Conservation (phyloP, 1,284 basidiomycete species). For the Puccinia polysora region DNA sequence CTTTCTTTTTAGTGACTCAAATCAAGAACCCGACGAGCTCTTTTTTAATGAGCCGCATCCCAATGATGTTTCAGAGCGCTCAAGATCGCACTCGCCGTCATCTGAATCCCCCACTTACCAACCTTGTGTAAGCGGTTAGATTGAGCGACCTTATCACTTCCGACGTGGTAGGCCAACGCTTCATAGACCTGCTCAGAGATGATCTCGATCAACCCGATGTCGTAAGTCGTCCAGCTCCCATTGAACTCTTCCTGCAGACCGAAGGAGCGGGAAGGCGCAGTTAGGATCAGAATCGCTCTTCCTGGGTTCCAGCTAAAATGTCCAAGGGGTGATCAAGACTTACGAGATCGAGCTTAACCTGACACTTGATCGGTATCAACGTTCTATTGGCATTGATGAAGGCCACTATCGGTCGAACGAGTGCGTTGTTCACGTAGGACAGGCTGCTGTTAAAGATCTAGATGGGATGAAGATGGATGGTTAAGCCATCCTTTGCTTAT, state of each 20-base stretch:
- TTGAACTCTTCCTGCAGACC: slow-evolving; percentile 63
- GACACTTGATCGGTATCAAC: slow-evolving; percentile 81
- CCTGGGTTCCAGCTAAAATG: no score
- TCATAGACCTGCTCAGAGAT: slow-evolving; percentile 75
- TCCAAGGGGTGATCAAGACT: no score
- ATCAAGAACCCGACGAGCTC: no score
- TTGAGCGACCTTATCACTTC: slow-evolving; percentile 62
- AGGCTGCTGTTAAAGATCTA: slow-evolving; percentile 74
- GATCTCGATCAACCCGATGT: slow-evolving; percentile 68
- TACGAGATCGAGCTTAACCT: slow-evolving; percentile 68
- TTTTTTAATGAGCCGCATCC: slow-evolving; percentile 38
- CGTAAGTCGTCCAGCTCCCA: slow-evolving; percentile 69
- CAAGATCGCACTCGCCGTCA: slow-evolving; percentile 65
- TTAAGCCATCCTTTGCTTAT: background rate
- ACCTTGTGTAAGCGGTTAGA: slow-evolving; percentile 83
- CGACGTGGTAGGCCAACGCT: slow-evolving; percentile 85
- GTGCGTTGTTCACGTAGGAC: slow-evolving; percentile 87
- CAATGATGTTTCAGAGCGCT: slow-evolving; percentile 57
- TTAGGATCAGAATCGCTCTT: no score
- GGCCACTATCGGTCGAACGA: slow-evolving; percentile 92
- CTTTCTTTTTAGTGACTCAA: no score
- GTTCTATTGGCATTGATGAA: slow-evolving; percentile 98
- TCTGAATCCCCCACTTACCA: slow-evolving; percentile 72
- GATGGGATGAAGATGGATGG: slow-evolving; percentile 56
- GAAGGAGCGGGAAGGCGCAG: no score